Percentiles rank a stretch among this genome's conserved stretches.
These are phyloP conservation scores for Schoenoplectus tabernaemontani DNA, from an alignment of 202 grass and related monocot genomes.

Conservation along the genomic window DNA sequence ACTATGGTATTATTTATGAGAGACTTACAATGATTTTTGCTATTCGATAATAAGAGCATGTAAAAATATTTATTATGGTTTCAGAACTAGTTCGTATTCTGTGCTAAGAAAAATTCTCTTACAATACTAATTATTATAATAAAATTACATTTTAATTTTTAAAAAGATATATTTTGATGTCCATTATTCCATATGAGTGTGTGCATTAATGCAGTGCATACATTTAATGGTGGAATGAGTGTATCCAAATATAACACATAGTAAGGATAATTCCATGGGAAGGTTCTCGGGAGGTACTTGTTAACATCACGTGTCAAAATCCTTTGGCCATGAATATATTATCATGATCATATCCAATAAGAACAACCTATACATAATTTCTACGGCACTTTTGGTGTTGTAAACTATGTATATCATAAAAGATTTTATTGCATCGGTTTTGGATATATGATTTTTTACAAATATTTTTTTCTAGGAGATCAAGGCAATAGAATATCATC, in stretches of 20 bases:
- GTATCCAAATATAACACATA: not conserved
- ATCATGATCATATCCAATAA: not conserved
- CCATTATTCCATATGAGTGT: too few species aligned
- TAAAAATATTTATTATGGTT: not conserved
- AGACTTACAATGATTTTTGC: too few species aligned
- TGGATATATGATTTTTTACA: not conserved
- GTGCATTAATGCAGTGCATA: not conserved
- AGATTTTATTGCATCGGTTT: not conserved
- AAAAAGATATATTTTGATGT: too few species aligned
- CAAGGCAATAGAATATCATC: not conserved
- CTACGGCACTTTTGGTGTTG: not conserved
- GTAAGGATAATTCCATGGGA: not conserved
- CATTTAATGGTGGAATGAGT: not conserved
- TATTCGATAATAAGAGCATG: not conserved
- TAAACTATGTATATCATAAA: not conserved
- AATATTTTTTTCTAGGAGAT: not conserved
- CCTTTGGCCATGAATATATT: not conserved
- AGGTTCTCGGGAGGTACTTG: constrained; percentile 32
- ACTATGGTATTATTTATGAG: too few species aligned
- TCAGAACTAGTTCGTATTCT: not conserved
- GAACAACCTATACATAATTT: not conserved
- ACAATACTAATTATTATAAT: not conserved
- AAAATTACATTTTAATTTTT: too few species aligned
- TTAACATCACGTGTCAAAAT: constrained; percentile 39
- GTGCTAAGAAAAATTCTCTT: not conserved